Evolutionary conservation across 768 basidiomycete species (phyloP).

Genomic region (Russula emetica): DNA sequence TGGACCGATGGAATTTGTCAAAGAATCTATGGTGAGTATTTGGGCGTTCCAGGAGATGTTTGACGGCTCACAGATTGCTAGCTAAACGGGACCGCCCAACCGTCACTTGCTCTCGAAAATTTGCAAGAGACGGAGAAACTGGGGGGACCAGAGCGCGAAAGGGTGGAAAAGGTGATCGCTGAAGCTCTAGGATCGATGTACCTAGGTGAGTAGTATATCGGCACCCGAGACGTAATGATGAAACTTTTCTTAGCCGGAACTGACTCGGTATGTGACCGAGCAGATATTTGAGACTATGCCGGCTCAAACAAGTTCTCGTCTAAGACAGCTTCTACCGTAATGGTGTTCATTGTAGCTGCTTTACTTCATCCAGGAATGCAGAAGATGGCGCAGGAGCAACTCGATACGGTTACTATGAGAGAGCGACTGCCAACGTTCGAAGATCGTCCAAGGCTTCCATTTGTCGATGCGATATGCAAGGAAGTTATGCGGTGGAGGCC

Average conservation of each 20-base stretch:
- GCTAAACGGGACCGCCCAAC: background rate
- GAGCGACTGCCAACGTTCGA: background rate
- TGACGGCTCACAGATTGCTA: background rate
- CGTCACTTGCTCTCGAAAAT: background rate
- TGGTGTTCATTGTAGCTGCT: background rate
- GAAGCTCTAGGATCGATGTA: background rate
- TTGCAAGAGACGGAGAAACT: background rate
- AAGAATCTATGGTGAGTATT: constrained; percentile 1
- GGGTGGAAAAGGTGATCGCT: background rate
- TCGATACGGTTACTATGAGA: background rate
- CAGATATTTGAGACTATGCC: background rate
- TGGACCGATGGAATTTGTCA: constrained; percentile 4
- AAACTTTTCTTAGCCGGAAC: background rate
- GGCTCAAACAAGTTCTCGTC: background rate
- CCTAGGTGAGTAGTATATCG: background rate
- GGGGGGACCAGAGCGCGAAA: background rate
- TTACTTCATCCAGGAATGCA: background rate
- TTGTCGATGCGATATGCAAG: constrained; percentile 1
- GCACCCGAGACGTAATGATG: background rate
- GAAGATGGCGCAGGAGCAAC: background rate
- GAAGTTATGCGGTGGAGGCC: constrained; percentile 22
- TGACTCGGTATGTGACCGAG: background rate
- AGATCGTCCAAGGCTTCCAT: background rate
- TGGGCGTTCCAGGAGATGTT: too few relatives aligned
- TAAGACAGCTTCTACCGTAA: background rate